phyloP scores from a whole-genome alignment of 345 rosid species.

The Kernera saxatilis region DNA sequence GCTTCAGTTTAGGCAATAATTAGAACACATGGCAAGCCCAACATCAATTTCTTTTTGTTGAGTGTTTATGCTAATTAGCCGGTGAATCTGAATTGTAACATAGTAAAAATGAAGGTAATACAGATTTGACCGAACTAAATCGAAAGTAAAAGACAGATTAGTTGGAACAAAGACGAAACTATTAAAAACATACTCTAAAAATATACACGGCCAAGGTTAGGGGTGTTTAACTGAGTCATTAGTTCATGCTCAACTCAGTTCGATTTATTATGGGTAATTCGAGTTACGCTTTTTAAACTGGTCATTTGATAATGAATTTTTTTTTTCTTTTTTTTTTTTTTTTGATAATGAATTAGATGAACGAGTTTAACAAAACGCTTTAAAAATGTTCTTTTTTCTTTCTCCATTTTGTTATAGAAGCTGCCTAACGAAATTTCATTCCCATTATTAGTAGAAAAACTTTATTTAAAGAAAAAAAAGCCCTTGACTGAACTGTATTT shows the following conservation, averaged over 20 bases:
- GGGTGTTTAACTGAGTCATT: too few species aligned
- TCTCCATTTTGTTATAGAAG: not conserved
- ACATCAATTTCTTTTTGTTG: slow-evolving; percentile 16
- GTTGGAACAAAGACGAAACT: not conserved
- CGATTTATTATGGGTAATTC: not conserved
- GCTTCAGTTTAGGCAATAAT: not conserved
- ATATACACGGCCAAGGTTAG: not conserved
- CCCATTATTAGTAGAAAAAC: not conserved
- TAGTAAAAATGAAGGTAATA: not conserved
- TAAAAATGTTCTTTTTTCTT: too few species aligned
- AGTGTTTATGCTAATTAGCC: not conserved
- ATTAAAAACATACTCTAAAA: not conserved
- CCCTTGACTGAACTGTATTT: slow-evolving; percentile 4
- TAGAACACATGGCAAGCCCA: slow-evolving; percentile 1
- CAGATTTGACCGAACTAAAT: not conserved
- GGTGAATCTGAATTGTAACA: not conserved
- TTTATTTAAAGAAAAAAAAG: not conserved
- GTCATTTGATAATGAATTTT: too few species aligned
- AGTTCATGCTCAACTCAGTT: too few species aligned
- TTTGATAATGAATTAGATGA: not conserved
- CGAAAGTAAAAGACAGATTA: not conserved
- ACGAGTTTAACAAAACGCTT: not conserved
- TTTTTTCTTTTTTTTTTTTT: too few species aligned
- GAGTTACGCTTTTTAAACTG: not conserved
- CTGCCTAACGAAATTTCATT: not conserved